phyloP scores from a whole-genome alignment of 164 flowering plant species.

The Umbilicus rupestris region DNA sequence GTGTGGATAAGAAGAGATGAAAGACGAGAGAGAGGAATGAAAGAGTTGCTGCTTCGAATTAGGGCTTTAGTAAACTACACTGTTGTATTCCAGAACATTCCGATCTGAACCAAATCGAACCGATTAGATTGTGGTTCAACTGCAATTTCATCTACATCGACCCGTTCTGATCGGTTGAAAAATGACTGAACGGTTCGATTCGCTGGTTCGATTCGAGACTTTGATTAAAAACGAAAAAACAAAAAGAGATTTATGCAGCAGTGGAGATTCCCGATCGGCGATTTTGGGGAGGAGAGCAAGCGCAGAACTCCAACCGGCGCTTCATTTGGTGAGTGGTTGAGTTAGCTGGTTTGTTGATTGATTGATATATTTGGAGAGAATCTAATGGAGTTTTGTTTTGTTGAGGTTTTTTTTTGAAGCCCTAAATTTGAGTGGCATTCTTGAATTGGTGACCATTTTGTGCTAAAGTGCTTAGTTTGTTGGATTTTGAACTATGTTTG shows the following conservation, averaged over 20 bases:
- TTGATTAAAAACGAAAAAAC: not conserved
- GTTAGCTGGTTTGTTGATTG: not conserved
- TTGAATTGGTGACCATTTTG: too few species aligned
- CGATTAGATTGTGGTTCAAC: not conserved
- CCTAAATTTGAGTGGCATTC: too few species aligned
- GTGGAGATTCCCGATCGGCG: not conserved
- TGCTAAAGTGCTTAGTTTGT: too few species aligned
- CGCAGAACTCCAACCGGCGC: not conserved
- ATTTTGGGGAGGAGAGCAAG: not conserved
- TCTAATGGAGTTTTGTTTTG: not conserved
- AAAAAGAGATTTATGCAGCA: not conserved
- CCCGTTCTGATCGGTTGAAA: too few species aligned
- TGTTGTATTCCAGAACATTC: conserved; percentile 4
- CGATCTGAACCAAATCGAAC: not conserved
- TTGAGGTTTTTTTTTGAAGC: not conserved
- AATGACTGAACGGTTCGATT: not conserved
- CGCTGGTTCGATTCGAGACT: not conserved
- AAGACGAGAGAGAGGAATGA: not conserved
- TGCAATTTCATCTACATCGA: too few species aligned
- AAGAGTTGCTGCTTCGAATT: not conserved
- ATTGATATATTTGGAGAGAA: not conserved
- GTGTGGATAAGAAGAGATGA: conserved; percentile 8
- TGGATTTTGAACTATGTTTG: too few species aligned
- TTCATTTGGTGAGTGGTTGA: not conserved
- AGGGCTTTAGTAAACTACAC: not conserved